Percentiles rank a stretch among this genome's conserved stretches.
Evolutionary conservation across 441 rosid species (phyloP).

Genomic region (Codiaeum variegatum): DNA sequence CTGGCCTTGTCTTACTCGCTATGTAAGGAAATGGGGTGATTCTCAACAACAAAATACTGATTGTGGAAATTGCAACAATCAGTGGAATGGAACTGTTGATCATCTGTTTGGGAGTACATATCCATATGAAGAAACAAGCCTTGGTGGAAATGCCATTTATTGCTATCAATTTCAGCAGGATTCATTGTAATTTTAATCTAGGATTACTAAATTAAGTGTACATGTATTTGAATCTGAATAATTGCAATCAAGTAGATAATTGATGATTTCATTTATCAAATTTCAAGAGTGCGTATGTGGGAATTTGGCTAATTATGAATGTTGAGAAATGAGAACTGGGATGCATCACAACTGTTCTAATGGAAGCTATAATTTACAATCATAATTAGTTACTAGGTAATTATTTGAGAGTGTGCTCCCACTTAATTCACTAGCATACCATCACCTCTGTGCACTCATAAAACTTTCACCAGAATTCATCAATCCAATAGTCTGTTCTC

Average conservation of each 20-base stretch:
- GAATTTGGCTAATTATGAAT: conserved; percentile 5
- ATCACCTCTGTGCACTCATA: neutral
- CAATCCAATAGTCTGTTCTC: too few relatives aligned
- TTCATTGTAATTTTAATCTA: conserved; percentile 18
- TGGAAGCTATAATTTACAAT: conserved; percentile 11
- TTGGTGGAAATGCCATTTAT: conserved; percentile 16
- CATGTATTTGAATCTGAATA: conserved; percentile 6
- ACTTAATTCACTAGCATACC: neutral
- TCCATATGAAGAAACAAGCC: conserved; percentile 42
- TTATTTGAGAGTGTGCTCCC: conserved; percentile 1
- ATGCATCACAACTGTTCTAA: neutral
- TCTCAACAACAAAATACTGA: conserved; percentile 24
- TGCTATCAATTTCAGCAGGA: conserved; percentile 26
- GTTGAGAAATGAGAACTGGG: neutral
- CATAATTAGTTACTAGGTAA: conserved; percentile 1
- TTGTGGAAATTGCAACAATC: conserved; percentile 25
- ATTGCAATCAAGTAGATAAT: neutral
- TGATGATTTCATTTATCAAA: conserved; percentile 3
- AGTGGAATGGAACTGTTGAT: conserved; percentile 58
- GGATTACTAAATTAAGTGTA: neutral
- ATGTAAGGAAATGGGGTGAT: conserved; percentile 27
- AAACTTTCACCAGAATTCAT: too few relatives aligned
- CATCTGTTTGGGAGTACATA: conserved; percentile 62
- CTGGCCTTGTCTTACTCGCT: conserved; percentile 57
- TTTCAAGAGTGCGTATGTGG: neutral